These are phyloP conservation scores for Neonectria hederae DNA, from an alignment of 2,329 filamentous ascomycete genomes.

Conservation along the genomic window DNA sequence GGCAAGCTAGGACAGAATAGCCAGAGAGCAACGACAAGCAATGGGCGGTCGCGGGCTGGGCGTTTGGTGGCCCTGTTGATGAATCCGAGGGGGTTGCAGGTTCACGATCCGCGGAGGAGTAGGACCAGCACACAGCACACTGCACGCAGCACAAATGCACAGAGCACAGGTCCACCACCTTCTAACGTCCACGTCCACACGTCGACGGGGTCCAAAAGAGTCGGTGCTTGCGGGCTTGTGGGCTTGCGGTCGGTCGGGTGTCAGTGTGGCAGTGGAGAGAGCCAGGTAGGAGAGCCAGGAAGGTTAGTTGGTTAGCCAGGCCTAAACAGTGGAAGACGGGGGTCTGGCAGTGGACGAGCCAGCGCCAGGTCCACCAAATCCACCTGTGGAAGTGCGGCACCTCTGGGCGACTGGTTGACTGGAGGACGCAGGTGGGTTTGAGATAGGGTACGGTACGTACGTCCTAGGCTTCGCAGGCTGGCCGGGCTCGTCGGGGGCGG, in stretches of 20 bases:
- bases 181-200: constrained; percentile 18
- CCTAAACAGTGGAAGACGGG: constrained; percentile 27
- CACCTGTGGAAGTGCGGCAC: constrained; percentile 38
- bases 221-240: constrained; percentile 1
- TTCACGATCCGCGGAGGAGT: constrained; percentile 41
- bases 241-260: constrained; percentile 12
- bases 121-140: constrained; percentile 26
- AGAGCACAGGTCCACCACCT: constrained; percentile 20
- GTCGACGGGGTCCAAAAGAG: constrained; percentile 11
- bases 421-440: constrained; percentile 28
- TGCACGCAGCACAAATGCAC: constrained; percentile 11
- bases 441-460: constrained; percentile 27
- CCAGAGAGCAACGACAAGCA: constrained; percentile 26
- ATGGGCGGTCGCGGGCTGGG: constrained; percentile 38
- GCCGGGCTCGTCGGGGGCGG: not conserved
- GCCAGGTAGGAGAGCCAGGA: constrained; percentile 13
- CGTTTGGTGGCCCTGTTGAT: constrained; percentile 32
- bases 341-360: constrained; percentile 28
- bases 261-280: constrained; percentile 23
- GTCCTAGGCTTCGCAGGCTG: not conserved
- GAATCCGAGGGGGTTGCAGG: constrained; percentile 39
- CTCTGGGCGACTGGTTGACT: constrained; percentile 33
- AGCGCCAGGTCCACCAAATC: constrained; percentile 36
- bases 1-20: constrained; percentile 17
- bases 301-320: constrained; percentile 10